A percentile compares a stretch with the other conserved stretches of the same genome.
phyloP scores from a whole-genome alignment of 78 protist species.

The Planoprotostelium fungivorum region DNA sequence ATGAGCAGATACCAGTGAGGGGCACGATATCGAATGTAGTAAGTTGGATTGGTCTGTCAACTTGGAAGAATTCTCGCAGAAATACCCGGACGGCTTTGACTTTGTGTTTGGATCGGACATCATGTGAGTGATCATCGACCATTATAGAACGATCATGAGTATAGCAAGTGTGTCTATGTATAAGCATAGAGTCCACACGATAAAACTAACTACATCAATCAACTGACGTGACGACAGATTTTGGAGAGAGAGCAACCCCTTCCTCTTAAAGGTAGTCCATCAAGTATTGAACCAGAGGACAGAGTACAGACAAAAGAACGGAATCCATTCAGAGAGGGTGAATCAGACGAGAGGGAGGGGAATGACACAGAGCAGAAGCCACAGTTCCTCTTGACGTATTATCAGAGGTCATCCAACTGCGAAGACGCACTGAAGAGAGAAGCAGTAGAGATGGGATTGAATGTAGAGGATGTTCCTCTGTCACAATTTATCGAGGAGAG shows the following conservation, averaged over 20 bases:
- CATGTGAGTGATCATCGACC: background rate
- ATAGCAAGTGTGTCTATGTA: no score
- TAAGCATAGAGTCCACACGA: no score
- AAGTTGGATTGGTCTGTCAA: background rate
- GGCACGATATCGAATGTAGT: background rate
- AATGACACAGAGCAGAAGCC: background rate
- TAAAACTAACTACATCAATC: no score
- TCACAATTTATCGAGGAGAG: background rate
- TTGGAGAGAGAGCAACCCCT: background rate
- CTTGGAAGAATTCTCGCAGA: background rate
- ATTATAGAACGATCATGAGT: no score
- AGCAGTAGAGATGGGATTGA: background rate
- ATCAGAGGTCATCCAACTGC: background rate
- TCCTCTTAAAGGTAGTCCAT: background rate
- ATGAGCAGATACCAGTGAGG: background rate
- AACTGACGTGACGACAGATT: background rate
- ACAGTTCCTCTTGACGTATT: background rate
- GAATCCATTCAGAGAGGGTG: background rate
- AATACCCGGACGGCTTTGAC: background rate
- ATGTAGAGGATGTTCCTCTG: background rate
- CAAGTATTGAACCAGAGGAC: background rate
- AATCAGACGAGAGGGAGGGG: background rate
- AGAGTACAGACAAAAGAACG: background rate
- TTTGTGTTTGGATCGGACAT: background rate
- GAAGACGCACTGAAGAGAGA: background rate